A percentile compares a stretch with the other conserved stretches of the same genome.
These are phyloP conservation scores for Colletotrichum sp. DNA, from an alignment of 2,329 filamentous ascomycete species.

Conservation along the genomic window DNA sequence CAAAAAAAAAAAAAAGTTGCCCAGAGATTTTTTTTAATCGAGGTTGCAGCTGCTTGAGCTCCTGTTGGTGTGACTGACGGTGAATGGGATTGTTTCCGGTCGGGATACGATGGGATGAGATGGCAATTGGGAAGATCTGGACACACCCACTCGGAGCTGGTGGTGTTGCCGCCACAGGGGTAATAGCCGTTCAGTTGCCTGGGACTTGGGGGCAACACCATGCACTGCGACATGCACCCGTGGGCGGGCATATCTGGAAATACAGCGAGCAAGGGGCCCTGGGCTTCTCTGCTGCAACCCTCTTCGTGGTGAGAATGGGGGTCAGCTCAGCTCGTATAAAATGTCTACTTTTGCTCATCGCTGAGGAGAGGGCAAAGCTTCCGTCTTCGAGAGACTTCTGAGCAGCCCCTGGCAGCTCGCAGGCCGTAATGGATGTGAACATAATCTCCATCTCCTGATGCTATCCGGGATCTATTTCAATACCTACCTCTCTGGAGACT, in stretches of 20 bases:
- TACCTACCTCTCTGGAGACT: background rate
- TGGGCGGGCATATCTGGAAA: background rate
- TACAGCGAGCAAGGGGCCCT: background rate
- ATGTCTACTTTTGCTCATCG: background rate
- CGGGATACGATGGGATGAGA: slow-evolving; percentile 14
- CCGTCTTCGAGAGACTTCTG: background rate
- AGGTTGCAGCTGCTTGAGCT: background rate
- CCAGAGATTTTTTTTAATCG: background rate
- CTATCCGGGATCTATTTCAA: background rate
- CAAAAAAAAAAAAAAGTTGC: background rate
- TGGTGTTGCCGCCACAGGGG: slow-evolving; percentile 3
- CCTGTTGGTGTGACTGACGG: slow-evolving; percentile 5
- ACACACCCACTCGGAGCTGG: slow-evolving; percentile 3
- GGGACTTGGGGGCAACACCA: background rate
- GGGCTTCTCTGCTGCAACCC: background rate
- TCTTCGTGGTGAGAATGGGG: background rate
- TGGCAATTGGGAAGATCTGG: background rate
- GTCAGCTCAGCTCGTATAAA: background rate
- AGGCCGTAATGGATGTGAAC: background rate
- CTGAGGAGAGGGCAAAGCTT: background rate
- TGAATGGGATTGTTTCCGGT: slow-evolving; percentile 17
- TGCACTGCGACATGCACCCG: background rate
- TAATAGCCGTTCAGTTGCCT: background rate
- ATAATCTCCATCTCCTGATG: background rate
- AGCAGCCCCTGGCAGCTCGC: background rate